phyloP scores from a whole-genome alignment of 2,329 filamentous ascomycete species.

The Phaeosphaeriaceae sp. region DNA sequence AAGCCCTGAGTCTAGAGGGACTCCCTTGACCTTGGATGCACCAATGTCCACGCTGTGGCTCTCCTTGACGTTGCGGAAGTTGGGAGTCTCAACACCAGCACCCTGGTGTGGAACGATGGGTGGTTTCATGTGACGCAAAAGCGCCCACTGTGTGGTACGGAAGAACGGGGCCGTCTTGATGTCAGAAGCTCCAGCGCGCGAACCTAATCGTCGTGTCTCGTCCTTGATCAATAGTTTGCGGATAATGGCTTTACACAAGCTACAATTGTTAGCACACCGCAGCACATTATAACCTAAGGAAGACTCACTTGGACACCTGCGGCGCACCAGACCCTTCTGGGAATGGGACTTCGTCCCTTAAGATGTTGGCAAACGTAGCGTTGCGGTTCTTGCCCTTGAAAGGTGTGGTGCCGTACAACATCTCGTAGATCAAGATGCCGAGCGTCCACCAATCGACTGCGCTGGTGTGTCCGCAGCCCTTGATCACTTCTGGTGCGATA shows the following conservation, averaged over 20 bases:
- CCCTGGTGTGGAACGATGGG: slow-evolving; percentile 94
- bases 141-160: slow-evolving; percentile 92
- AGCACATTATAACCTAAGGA: neutral
- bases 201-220: slow-evolving; percentile 89
- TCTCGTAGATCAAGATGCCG: slow-evolving; percentile 96
- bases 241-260: slow-evolving; percentile 94
- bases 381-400: slow-evolving; percentile 99
- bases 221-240: slow-evolving; percentile 98
- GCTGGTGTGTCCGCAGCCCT: slow-evolving; percentile 96
- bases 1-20: slow-evolving; percentile 84
- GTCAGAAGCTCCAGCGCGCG: slow-evolving; percentile 92
- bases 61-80: slow-evolving; percentile 98
- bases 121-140: slow-evolving; percentile 96
- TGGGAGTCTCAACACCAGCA: slow-evolving; percentile 89
- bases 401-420: slow-evolving; percentile 97
- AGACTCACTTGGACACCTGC: slow-evolving; percentile 86
- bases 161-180: slow-evolving; percentile 98
- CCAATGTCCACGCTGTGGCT: slow-evolving; percentile 89
- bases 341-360: slow-evolving; percentile 94
- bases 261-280: slow-evolving; percentile 53
- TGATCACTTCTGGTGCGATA: slow-evolving; percentile 98
- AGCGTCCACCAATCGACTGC: slow-evolving; percentile 99
- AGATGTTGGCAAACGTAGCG: slow-evolving; percentile 95
- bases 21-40: slow-evolving; percentile 68
- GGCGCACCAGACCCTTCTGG: slow-evolving; percentile 85